Evolutionary conservation across 1,284 basidiomycete species (phyloP).

Genomic region (Rhodotorula sp.): DNA sequence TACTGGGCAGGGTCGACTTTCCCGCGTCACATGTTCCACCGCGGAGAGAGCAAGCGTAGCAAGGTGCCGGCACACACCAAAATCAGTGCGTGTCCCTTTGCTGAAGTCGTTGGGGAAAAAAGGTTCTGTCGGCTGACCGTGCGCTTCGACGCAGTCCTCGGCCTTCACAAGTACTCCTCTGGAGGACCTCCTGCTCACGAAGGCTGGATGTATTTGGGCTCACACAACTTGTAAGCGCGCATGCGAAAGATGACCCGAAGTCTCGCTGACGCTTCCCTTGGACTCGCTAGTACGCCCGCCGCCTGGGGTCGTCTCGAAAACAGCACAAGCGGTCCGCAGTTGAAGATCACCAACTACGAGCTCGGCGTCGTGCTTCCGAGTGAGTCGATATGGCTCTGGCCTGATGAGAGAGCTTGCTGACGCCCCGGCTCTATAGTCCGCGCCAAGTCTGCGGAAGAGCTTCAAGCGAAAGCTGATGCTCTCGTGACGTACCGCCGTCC

Average conservation of each 20-base stretch:
- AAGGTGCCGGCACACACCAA: slow-evolving; percentile 36
- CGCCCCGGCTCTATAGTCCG: slow-evolving; percentile 9
- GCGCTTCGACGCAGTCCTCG: slow-evolving; percentile 20
- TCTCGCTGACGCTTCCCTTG: not conserved
- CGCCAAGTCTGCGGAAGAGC: slow-evolving; percentile 19
- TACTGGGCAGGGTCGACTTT: slow-evolving; percentile 11
- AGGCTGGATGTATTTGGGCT: slow-evolving; percentile 37
- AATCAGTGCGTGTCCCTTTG: slow-evolving; percentile 15
- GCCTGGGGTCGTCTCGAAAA: slow-evolving; percentile 35
- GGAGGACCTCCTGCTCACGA: not conserved
- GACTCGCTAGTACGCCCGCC: slow-evolving; percentile 16
- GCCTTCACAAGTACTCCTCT: slow-evolving; percentile 16
- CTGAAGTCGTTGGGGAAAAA: not conserved
- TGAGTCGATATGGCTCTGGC: not conserved
- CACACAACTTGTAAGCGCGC: slow-evolving; percentile 36
- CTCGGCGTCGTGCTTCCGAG: slow-evolving; percentile 32
- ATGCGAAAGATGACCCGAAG: no score
- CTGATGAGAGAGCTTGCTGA: no score
- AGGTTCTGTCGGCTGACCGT: not conserved
- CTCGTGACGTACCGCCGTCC: slow-evolving; percentile 28
- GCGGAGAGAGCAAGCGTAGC: slow-evolving; percentile 27
- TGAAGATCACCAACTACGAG: slow-evolving; percentile 34
- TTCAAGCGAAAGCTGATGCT: slow-evolving; percentile 31
- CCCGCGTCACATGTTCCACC: slow-evolving; percentile 25
- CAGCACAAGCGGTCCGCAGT: slow-evolving; percentile 11